Conservation (phyloP, 345 rosid genomes). For the Passiflora organensis region DNA sequence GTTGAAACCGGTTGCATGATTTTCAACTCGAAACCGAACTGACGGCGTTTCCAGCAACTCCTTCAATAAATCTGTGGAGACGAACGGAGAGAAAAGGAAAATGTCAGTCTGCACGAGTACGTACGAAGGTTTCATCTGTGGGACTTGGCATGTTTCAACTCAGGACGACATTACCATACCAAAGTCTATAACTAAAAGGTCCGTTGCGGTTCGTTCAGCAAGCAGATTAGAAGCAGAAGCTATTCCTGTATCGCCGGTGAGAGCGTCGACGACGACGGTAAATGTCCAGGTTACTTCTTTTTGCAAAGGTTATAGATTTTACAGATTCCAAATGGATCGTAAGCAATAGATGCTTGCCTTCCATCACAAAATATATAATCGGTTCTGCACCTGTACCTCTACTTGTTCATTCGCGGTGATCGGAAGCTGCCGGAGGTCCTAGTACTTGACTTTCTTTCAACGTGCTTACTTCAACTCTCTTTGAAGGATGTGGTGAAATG, state of each 20-base stretch:
- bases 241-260: conserved; percentile 50
- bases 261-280: conserved; percentile 3
- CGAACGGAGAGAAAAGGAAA: background rate
- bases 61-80: no score
- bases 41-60: no score
- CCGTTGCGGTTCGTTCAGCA: conserved; percentile 38
- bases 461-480: no score
- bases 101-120: conserved; percentile 81
- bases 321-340: background rate
- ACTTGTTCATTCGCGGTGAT: no score
- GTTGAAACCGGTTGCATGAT: no score
- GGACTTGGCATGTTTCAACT: conserved; percentile 64
- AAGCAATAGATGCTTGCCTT: background rate
- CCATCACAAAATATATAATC: no score
- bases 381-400: no score
- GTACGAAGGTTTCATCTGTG: conserved; percentile 77
- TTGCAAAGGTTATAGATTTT: background rate
- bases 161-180: conserved; percentile 78
- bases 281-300: background rate
- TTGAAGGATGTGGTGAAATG: background rate
- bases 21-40: no score
- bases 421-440: no score
- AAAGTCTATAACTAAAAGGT: conserved; percentile 61
- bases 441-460: no score
- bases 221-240: conserved; percentile 38